phyloP scores from a whole-genome alignment of 176 grass and related monocot species.

The Oropetium thomaeum region DNA sequence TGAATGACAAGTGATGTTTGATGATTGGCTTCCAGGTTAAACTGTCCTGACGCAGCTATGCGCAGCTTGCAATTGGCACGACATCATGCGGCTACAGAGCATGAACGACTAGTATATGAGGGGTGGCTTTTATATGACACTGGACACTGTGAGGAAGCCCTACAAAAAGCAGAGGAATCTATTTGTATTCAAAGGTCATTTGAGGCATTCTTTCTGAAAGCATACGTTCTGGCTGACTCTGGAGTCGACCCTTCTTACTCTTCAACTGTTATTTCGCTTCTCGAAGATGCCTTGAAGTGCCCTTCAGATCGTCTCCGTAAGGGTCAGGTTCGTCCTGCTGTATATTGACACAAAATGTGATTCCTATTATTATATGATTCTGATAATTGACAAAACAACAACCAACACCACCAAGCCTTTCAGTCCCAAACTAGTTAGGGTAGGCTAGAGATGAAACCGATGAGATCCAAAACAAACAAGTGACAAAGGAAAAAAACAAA shows the following conservation, averaged over 20 bases:
- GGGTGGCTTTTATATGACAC: slow-evolving; percentile 96
- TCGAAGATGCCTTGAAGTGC: slow-evolving; percentile 90
- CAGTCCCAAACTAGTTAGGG: too few species aligned
- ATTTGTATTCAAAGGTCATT: slow-evolving; percentile 89
- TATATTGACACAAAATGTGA: slow-evolving; percentile 6
- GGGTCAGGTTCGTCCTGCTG: slow-evolving; percentile 63
- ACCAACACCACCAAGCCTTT: too few species aligned
- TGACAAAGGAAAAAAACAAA: too few species aligned
- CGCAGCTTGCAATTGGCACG: slow-evolving; percentile 84
- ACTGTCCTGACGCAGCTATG: slow-evolving; percentile 87
- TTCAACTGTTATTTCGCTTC: slow-evolving; percentile 70
- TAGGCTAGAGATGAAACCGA: too few species aligned
- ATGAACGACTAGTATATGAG: slow-evolving; percentile 83
- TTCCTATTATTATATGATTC: slow-evolving; percentile 4
- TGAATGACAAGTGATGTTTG: not conserved
- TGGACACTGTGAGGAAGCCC: slow-evolving; percentile 78
- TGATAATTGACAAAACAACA: too few species aligned
- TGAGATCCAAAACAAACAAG: too few species aligned
- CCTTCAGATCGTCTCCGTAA: slow-evolving; percentile 94
- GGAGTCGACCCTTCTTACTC: slow-evolving; percentile 74
- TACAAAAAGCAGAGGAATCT: slow-evolving; percentile 82
- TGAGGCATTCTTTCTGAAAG: slow-evolving; percentile 98
- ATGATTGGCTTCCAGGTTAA: slow-evolving; percentile 58
- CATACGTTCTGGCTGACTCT: slow-evolving; percentile 94
- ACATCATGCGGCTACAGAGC: slow-evolving; percentile 57